A percentile compares a stretch with the other conserved stretches of the same genome.
Conservation (phyloP, 1,284 basidiomycete species). For the Cryptococcus sp. region DNA sequence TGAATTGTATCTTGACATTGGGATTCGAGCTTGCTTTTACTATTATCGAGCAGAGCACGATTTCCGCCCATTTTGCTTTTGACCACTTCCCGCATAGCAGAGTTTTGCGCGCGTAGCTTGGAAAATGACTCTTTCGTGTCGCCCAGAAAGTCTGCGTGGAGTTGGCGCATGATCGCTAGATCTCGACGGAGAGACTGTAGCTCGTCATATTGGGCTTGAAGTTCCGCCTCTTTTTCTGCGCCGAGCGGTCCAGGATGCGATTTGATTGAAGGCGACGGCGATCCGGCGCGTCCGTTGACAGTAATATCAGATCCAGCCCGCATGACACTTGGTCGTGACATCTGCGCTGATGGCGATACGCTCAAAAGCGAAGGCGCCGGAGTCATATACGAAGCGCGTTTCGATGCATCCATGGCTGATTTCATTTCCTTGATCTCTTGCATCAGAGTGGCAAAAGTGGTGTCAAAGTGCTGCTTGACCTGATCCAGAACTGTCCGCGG, state of each 20-base stretch:
- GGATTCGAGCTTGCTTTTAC: conserved; percentile 83
- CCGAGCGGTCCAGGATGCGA: conserved; percentile 8
- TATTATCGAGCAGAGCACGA: conserved; percentile 84
- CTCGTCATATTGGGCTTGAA: conserved; percentile 90
- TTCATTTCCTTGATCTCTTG: conserved; percentile 91
- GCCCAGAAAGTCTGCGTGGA: conserved; percentile 89
- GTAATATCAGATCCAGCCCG: neutral
- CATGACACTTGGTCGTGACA: conserved; percentile 11
- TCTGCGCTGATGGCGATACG: conserved; percentile 25
- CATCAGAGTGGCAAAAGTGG: conserved; percentile 79
- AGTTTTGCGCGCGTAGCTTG: conserved; percentile 76
- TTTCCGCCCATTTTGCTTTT: conserved; percentile 79
- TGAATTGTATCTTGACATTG: conserved; percentile 89
- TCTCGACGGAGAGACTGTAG: conserved; percentile 90
- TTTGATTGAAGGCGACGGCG: conserved; percentile 16
- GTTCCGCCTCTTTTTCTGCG: conserved; percentile 57
- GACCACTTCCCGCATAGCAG: conserved; percentile 81
- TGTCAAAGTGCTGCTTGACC: conserved; percentile 96
- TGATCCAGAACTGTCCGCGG: conserved; percentile 81
- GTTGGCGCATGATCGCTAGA: conserved; percentile 86
- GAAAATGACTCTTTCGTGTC: conserved; percentile 83
- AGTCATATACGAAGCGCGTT: conserved; percentile 49
- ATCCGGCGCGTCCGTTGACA: neutral
- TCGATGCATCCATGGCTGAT: conserved; percentile 58
- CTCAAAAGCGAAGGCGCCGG: conserved; percentile 43